Evolutionary conservation across 345 rosid species (phyloP).

Genomic region (Eucalyptus brandiana): DNA sequence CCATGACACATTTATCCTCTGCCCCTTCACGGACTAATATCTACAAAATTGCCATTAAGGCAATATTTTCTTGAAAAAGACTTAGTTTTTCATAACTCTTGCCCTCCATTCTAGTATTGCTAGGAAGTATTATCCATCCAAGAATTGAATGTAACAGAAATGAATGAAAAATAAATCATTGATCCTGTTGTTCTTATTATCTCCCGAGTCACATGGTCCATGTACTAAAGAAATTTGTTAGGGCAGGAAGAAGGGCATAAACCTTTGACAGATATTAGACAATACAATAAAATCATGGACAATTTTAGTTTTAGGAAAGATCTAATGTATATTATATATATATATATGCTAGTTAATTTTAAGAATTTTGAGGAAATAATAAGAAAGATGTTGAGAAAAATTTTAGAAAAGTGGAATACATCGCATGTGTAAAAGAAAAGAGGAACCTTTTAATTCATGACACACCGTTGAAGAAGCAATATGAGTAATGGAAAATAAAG

Average conservation of each 20-base stretch:
- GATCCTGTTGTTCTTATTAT: neutral
- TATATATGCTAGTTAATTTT: neutral
- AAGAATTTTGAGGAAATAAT: neutral
- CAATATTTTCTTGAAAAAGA: no score
- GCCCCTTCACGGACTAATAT: neutral
- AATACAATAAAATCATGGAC: neutral
- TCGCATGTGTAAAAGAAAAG: neutral
- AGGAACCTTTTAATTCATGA: neutral
- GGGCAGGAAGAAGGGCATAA: neutral
- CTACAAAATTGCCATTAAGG: neutral
- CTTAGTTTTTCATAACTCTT: neutral
- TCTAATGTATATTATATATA: neutral
- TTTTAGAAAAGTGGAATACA: neutral
- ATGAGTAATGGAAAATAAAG: neutral
- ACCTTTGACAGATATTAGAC: neutral
- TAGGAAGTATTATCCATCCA: neutral
- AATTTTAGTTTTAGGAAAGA: neutral
- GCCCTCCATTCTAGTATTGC: neutral
- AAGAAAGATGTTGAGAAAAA: neutral
- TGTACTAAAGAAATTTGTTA: neutral
- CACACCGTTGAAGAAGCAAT: neutral
- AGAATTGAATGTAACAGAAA: neutral
- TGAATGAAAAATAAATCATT: neutral
- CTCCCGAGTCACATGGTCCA: neutral
- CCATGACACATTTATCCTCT: neutral